These are phyloP conservation scores for Podospora fimiseda DNA, from an alignment of 495 filamentous ascomycete genomes.

Conservation along the genomic window DNA sequence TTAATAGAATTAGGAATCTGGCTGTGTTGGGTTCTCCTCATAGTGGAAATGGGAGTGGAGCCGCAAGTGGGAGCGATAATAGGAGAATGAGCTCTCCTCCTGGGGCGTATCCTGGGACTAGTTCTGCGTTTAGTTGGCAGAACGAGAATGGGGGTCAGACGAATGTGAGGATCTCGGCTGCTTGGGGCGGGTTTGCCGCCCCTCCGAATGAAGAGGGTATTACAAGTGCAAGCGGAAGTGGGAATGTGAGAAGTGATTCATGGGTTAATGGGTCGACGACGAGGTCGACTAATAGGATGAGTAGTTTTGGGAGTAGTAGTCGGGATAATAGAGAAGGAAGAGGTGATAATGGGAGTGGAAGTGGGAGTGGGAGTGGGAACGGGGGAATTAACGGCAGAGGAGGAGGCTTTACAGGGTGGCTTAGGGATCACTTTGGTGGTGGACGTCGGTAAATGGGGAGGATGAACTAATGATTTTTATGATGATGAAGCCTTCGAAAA, in stretches of 20 bases:
- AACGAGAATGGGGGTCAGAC: no score
- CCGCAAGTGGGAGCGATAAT: neutral
- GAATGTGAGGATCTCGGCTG: neutral
- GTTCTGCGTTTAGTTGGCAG: no score
- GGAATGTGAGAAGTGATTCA: neutral
- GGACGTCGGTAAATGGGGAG: neutral
- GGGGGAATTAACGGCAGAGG: neutral
- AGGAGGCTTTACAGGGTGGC: neutral
- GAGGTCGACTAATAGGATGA: no score
- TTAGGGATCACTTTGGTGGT: conserved; percentile 2
- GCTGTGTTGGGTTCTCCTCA: neutral
- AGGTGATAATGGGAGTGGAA: neutral
- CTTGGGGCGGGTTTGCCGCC: no score
- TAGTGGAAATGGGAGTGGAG: neutral
- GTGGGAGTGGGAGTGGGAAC: neutral
- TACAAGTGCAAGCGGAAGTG: neutral
- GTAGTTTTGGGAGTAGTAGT: neutral
- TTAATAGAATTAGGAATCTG: neutral
- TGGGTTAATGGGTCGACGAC: neutral
- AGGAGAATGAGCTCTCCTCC: neutral
- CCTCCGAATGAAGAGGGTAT: neutral
- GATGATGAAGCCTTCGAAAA: no score
- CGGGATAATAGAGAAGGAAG: neutral
- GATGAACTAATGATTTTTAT: no score
- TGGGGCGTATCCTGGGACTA: no score